These are phyloP conservation scores for Phaeosphaeria sp. DNA, from an alignment of 2,329 filamentous ascomycete genomes.

Conservation along the genomic window DNA sequence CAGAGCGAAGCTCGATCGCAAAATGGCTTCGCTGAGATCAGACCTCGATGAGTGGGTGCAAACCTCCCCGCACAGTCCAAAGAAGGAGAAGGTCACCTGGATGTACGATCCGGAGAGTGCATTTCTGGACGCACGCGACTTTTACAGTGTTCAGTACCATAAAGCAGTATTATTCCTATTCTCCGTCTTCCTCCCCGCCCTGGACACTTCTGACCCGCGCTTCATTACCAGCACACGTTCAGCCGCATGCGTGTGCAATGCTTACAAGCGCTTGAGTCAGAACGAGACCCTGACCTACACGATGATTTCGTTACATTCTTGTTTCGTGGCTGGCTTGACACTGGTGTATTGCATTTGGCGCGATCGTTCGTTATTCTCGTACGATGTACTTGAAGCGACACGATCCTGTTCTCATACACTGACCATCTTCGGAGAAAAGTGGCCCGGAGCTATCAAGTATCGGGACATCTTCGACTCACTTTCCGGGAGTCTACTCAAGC, in stretches of 20 bases:
- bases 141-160: slow-evolving; percentile 36
- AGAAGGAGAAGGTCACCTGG: slow-evolving; percentile 28
- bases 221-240: slow-evolving; percentile 33
- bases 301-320: slow-evolving; percentile 36
- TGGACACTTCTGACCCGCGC: slow-evolving; percentile 24
- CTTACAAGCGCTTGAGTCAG: slow-evolving; percentile 33
- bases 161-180: slow-evolving; percentile 35
- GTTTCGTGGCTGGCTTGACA: slow-evolving; percentile 34
- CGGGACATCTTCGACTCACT: slow-evolving; percentile 37
- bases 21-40: slow-evolving; percentile 22
- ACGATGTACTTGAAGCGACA: slow-evolving; percentile 34
- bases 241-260: slow-evolving; percentile 30
- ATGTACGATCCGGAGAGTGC: slow-evolving; percentile 36
- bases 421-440: slow-evolving; percentile 36
- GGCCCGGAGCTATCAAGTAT: slow-evolving; percentile 36
- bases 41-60: slow-evolving; percentile 30
- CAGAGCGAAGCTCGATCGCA: slow-evolving; percentile 22
- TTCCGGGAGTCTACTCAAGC: slow-evolving; percentile 25
- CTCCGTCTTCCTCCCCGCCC: slow-evolving; percentile 27
- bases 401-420: slow-evolving; percentile 32
- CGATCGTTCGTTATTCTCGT: slow-evolving; percentile 30
- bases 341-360: slow-evolving; percentile 37
- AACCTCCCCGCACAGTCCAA: slow-evolving; percentile 25
- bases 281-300: slow-evolving; percentile 35
- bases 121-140: slow-evolving; percentile 31